A percentile compares a stretch with the other conserved stretches of the same genome.
Conservation (phyloP, 2,329 filamentous ascomycete genomes). For the Penicillium sp. region DNA sequence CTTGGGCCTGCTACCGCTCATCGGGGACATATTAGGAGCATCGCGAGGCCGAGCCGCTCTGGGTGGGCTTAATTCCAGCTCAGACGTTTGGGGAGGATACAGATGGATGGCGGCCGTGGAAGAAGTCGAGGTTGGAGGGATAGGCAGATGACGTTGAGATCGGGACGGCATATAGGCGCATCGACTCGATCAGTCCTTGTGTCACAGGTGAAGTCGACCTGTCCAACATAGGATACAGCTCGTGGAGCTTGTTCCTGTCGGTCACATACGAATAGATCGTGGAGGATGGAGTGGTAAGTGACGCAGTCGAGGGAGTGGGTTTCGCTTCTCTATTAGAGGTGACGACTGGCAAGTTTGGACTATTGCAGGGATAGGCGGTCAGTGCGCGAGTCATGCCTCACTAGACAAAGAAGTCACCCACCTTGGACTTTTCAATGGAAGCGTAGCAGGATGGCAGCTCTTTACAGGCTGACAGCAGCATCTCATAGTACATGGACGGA, state of each 20-base stretch:
- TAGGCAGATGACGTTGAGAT: slow-evolving; percentile 32
- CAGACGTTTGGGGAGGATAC: slow-evolving; percentile 17
- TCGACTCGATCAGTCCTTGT: slow-evolving; percentile 9
- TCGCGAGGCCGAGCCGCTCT: slow-evolving; percentile 24
- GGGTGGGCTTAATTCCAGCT: slow-evolving; percentile 21
- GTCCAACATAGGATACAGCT: slow-evolving; percentile 2
- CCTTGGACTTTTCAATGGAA: neutral
- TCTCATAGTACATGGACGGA: slow-evolving; percentile 23
- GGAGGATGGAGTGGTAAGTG: slow-evolving; percentile 14
- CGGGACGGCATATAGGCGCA: slow-evolving; percentile 40
- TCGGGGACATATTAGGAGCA: slow-evolving; percentile 23
- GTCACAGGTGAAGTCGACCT: neutral
- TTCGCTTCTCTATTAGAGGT: slow-evolving; percentile 9
- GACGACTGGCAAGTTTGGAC: neutral
- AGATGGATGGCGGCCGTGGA: slow-evolving; percentile 18
- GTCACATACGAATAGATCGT: slow-evolving; percentile 17
- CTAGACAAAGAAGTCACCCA: slow-evolving; percentile 3
- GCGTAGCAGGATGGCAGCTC: neutral
- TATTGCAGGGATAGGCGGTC: neutral
- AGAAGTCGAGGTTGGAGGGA: slow-evolving; percentile 26
- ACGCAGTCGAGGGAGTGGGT: slow-evolving; percentile 6
- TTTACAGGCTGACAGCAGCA: slow-evolving; percentile 10
- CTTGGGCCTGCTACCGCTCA: slow-evolving; percentile 19
- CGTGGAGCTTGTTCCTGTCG: slow-evolving; percentile 13
- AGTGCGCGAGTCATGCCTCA: slow-evolving; percentile 1